Evolutionary conservation across 371 early-diverging fungal genomes (phyloP).

Genomic region (Apophysomyces elegans): DNA sequence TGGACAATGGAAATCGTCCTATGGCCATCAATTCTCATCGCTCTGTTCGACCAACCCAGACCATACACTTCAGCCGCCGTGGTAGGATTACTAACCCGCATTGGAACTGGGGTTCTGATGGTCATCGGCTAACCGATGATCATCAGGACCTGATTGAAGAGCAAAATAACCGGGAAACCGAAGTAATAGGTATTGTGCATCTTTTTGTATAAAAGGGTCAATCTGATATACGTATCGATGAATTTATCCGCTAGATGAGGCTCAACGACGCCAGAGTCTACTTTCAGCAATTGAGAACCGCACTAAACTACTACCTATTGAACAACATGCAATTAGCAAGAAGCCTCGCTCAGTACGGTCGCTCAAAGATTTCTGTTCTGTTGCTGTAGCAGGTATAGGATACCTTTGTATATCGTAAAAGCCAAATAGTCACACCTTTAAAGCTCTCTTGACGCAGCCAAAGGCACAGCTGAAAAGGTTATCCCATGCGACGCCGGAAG

Average conservation of each 20-base stretch:
- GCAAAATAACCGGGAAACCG: neutral
- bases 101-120: slow-evolving; percentile 26
- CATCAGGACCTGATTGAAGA: slow-evolving; percentile 7
- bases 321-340: neutral
- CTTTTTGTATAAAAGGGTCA: neutral
- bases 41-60: neutral
- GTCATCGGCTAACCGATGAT: slow-evolving; percentile 17
- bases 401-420: neutral
- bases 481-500: slow-evolving; percentile 27
- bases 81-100: slow-evolving; percentile 15
- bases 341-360: slow-evolving; percentile 21
- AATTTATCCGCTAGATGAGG: neutral
- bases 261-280: slow-evolving; percentile 16
- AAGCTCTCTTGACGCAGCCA: slow-evolving; percentile 34
- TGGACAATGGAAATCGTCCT: neutral
- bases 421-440: neutral
- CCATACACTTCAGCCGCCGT: slow-evolving; percentile 13
- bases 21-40: slow-evolving; percentile 20
- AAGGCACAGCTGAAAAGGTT: slow-evolving; percentile 24
- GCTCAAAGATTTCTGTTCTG: slow-evolving; percentile 34
- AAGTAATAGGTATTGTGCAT: neutral
- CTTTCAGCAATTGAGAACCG: slow-evolving; percentile 25
- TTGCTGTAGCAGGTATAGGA: slow-evolving; percentile 30
- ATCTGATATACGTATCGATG: neutral
- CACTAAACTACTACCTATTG: neutral